Conservation (phyloP, 495 filamentous ascomycete species). For the Sordaria brevicollis region DNA sequence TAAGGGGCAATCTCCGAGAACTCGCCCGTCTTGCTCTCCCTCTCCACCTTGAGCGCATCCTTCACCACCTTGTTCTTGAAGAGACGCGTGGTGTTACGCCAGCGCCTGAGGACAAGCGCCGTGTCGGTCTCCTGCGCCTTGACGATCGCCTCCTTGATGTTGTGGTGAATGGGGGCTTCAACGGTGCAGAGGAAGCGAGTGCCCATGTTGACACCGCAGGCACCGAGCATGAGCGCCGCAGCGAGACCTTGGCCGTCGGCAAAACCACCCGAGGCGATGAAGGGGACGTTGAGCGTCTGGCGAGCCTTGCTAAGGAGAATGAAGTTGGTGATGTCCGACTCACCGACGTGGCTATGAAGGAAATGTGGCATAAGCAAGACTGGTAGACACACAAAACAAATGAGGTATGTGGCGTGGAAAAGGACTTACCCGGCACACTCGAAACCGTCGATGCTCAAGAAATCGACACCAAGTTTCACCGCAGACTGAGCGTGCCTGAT, state of each 20-base stretch:
- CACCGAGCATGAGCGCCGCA: slow-evolving; percentile 81
- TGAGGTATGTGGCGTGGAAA: background rate
- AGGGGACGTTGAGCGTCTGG: slow-evolving; percentile 76
- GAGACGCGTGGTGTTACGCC: slow-evolving; percentile 85
- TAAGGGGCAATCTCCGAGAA: slow-evolving; percentile 85
- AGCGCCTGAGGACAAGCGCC: slow-evolving; percentile 74
- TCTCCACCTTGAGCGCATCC: slow-evolving; percentile 72
- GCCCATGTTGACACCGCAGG: slow-evolving; percentile 94
- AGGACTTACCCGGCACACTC: slow-evolving; percentile 90
- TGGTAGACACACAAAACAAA: background rate
- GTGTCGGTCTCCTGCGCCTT: slow-evolving; percentile 84
- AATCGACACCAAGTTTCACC: slow-evolving; percentile 91
- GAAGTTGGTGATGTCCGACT: slow-evolving; percentile 95
- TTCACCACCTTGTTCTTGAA: slow-evolving; percentile 82
- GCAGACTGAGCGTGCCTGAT: slow-evolving; percentile 88
- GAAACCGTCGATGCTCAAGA: slow-evolving; percentile 92
- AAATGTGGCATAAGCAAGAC: background rate
- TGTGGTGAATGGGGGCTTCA: slow-evolving; percentile 83
- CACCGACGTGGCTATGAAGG: slow-evolving; percentile 62
- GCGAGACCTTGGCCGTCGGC: slow-evolving; percentile 91
- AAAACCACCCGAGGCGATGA: slow-evolving; percentile 93
- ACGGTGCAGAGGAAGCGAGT: slow-evolving; percentile 91
- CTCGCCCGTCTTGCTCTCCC: slow-evolving; percentile 74
- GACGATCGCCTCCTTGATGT: slow-evolving; percentile 90
- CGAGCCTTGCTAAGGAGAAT: slow-evolving; percentile 80